Base-by-base conservation (phyloP, 176 grass and related monocot species). In the Leersia perrieri region DNA sequence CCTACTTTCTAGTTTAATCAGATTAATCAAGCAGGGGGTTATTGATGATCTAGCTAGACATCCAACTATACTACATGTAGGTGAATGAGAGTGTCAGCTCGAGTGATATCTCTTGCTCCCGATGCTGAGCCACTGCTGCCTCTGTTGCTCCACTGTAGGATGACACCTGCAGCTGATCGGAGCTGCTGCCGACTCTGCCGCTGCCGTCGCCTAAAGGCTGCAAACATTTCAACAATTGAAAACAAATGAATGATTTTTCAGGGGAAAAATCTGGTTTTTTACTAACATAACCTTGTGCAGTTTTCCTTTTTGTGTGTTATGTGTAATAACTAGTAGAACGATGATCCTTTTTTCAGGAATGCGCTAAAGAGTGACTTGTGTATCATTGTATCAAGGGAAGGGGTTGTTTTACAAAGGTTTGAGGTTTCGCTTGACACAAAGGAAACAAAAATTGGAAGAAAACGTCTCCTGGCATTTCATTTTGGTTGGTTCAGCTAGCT, bases 21-120 rank as follows among this genome's bases (percentile, higher is more conserved):
- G 31, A 53, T 23, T 18, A 44, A 53, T 23, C 11, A 44, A 20
- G 11, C 63, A 33, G 15, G 38, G 20, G 45, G 45, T 4, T 47
- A 47, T 18, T 22, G 39, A 14, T 22, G 33, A 32, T 49, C 38
- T 4, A 12, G 28, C 38, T 4, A 12, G 28, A 38, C 2, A 34
- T 26, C 32, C 33, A 62, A 7, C 25, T 49, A 1, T n/a, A 15
- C 68, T 92, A 97, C 94, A 97, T 94, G 82, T 94, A 97, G 69
- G 92, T 78, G 70, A 97, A 97, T 11, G 91, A 92, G 62, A 97
- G 87, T 28, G 91, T 90, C 33, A 97, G 85, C 35, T 97, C 86
- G 5, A 93, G 89, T 1, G 89, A 92, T 26, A 94, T 68, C 42
- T 84, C 63, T 26, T 88, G 71, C 33, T 89, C 57, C n/a, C 75